Evolutionary conservation across 805 yeast genomes (phyloP).

Genomic region (Pichia scutulata): DNA sequence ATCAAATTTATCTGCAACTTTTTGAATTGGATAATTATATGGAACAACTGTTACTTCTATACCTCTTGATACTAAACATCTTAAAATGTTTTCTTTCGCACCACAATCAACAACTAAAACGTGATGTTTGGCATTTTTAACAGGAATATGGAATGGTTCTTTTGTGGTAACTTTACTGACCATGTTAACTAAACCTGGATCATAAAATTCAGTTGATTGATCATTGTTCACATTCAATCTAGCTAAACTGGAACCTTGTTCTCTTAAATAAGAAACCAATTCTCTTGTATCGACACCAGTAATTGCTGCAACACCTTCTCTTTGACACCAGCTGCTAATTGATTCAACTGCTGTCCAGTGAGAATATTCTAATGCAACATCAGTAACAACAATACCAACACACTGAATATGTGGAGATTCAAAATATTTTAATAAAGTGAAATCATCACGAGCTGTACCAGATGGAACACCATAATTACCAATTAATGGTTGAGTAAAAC

Average conservation of each 20-base stretch:
- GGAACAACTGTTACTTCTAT: slow-evolving; percentile 97
- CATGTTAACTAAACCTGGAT: slow-evolving; percentile 83
- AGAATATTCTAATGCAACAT: slow-evolving; percentile 91
- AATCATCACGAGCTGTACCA: slow-evolving; percentile 70
- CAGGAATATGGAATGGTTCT: slow-evolving; percentile 83
- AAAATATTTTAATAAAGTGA: slow-evolving; percentile 77
- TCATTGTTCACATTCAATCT: slow-evolving; percentile 85
- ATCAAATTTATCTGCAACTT: slow-evolving; percentile 85
- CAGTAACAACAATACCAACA: slow-evolving; percentile 92
- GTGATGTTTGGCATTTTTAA: slow-evolving; percentile 56
- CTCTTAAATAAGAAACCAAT: slow-evolving; percentile 86
- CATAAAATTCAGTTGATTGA: slow-evolving; percentile 80
- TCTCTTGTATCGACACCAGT: slow-evolving; percentile 97
- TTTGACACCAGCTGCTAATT: slow-evolving; percentile 89
- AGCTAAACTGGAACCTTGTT: slow-evolving; percentile 91
- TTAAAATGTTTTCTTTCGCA: slow-evolving; percentile 92
- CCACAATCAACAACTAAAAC: slow-evolving; percentile 97
- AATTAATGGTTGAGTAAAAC: slow-evolving; percentile 93
- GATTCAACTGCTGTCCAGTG: slow-evolving; percentile 99
- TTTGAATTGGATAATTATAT: slow-evolving; percentile 86
- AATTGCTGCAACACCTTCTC: slow-evolving; percentile 93
- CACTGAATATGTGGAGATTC: slow-evolving; percentile 91
- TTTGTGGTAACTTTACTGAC: slow-evolving; percentile 93
- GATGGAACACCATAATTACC: slow-evolving; percentile 99
- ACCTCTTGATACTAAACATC: slow-evolving; percentile 91